A percentile compares a stretch with the other conserved stretches of the same genome.
phyloP scores from a whole-genome alignment of 83 land plant genomes.

The Diphasiastrum complanatum region DNA sequence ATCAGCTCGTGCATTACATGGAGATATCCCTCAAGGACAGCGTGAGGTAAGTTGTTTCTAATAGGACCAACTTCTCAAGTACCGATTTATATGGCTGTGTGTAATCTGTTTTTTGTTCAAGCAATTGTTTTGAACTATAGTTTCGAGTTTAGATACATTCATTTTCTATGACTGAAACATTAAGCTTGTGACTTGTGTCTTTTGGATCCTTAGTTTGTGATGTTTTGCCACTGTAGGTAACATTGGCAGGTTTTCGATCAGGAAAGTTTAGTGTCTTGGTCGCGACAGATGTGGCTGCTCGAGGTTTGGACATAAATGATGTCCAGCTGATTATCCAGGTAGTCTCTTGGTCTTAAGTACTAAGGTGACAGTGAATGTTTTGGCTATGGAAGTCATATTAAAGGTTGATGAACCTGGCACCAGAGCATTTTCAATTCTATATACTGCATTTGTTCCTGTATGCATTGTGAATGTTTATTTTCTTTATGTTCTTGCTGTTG shows the following conservation, averaged over 20 bases:
- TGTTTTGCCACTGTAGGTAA: conserved; percentile 44
- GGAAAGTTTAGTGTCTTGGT: conserved; percentile 74
- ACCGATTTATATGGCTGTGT: background rate
- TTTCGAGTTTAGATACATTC: background rate
- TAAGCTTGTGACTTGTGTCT: too few species aligned
- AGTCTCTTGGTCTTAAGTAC: background rate
- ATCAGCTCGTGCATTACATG: conserved; percentile 71
- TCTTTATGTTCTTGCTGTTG: too few species aligned
- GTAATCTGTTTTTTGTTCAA: background rate
- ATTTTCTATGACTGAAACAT: too few species aligned
- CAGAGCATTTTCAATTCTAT: background rate
- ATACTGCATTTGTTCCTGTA: too few species aligned
- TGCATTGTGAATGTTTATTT: too few species aligned
- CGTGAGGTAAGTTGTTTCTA: conserved; percentile 54
- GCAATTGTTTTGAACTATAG: background rate
- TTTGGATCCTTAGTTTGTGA: too few species aligned
- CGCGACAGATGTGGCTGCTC: conserved; percentile 97
- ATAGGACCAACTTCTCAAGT: too few species aligned
- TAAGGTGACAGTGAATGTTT: background rate
- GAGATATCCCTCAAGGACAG: conserved; percentile 76
- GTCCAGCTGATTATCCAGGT: conserved; percentile 96
- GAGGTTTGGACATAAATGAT: conserved; percentile 95
- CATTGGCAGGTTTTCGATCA: conserved; percentile 74
- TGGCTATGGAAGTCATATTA: background rate
- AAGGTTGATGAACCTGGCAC: background rate